Evolutionary conservation across 2,329 filamentous ascomycete genomes (phyloP).

Genomic region (Xylariaceae sp.): DNA sequence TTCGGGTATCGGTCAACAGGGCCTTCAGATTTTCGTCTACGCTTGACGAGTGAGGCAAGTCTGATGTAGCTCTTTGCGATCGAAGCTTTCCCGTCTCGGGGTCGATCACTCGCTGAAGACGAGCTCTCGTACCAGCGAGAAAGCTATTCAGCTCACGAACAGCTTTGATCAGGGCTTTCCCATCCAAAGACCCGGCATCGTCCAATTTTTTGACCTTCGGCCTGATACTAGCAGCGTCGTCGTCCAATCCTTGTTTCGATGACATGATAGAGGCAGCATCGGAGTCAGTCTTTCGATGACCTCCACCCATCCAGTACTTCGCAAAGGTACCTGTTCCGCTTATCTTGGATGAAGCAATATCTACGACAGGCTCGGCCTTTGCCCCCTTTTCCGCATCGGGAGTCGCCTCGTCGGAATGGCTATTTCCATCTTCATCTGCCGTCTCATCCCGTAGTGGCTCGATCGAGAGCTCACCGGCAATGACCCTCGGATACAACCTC

Average conservation of each 20-base stretch:
- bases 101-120: conserved; percentile 57
- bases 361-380: conserved; percentile 25
- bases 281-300: conserved; percentile 40
- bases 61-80: conserved; percentile 41
- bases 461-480: conserved; percentile 74
- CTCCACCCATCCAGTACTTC: conserved; percentile 46
- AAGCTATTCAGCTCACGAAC: conserved; percentile 82
- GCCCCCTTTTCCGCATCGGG: conserved; percentile 32
- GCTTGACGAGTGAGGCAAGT: conserved; percentile 35
- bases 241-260: conserved; percentile 46
- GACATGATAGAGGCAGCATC: conserved; percentile 59
- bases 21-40: conserved; percentile 28
- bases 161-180: conserved; percentile 77
- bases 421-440: conserved; percentile 41
- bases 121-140: conserved; percentile 74
- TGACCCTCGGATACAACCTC: conserved; percentile 72
- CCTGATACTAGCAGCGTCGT: conserved; percentile 52
- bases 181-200: conserved; percentile 57
- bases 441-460: conserved; percentile 44
- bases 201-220: conserved; percentile 39
- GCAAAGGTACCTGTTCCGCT: conserved; percentile 42
- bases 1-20: conserved; percentile 38
- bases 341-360: conserved; percentile 34
- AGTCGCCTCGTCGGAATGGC: conserved; percentile 33
- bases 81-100: conserved; percentile 59